Evolutionary conservation across 177 flowering plant species (phyloP), one percentile per base, ranked within the genome.

Genomic region (Vitis hybrid): DNA sequence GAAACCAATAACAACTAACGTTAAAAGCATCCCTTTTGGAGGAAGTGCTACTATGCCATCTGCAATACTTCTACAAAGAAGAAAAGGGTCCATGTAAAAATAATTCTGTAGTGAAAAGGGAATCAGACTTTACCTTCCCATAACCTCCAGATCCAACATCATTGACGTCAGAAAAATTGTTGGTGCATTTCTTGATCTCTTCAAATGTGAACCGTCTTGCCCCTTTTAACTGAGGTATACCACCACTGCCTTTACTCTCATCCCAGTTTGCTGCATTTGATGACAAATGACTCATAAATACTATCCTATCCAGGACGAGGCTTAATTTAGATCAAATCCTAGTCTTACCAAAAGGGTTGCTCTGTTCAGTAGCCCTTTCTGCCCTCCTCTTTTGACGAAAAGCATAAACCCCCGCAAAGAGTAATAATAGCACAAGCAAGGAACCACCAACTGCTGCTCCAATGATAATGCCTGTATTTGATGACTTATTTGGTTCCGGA

Each of bases 141-240:
- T 85, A 89, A n/a, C 91, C 91, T 26, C 90, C 90, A 3, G 77
- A 76, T 21, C 91, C 93, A 67, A 87, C 76, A 57, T 71, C 77
- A 68, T 81, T 86, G 68, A 80, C 75, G 50, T 85, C 87, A 51
- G 87, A 83, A 69, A 89, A 89, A 62, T 83, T 81, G 74, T 86
- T 74, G 62, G 91, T 86, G 65, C 72, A 76, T 74, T 81, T 89
- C 70, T 72, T 81, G 3, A 87, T 66, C 71, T 86, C 89, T 70
- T 82, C 82, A 64, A 80, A 82, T 17, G 85, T 76, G 74, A 86
- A 86, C 78, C 70, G 64, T 66, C 81, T 84, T 32, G 88, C 87
- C 64, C 89, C 90, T 74, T 80, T 79, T 21, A 86, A 51, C 60
- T 84, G 87, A 60, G 87, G 87, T 71, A 76, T 70, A 60, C 74